phyloP scores from a whole-genome alignment of 345 rosid species.

The Syzygium oleosum region DNA sequence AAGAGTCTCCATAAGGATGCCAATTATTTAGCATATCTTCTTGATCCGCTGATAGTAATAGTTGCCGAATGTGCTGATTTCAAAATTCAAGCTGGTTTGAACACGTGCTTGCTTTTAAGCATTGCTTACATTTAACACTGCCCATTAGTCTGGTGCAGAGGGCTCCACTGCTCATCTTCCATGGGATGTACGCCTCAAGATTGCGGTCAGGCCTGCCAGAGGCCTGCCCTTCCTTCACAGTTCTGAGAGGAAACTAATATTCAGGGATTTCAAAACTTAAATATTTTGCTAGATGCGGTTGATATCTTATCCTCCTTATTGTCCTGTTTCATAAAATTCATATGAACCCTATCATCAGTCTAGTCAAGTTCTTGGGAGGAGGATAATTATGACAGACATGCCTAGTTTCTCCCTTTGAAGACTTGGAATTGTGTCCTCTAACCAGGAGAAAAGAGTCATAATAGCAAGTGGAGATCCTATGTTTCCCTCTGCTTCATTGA shows the following conservation, averaged over 20 bases:
- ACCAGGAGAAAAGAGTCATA: no score
- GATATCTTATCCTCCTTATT: no score
- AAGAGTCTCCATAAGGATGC: not conserved
- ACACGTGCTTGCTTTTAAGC: not conserved
- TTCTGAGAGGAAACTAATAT: not conserved
- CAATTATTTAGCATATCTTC: not conserved
- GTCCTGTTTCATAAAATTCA: not conserved
- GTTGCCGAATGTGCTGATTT: not conserved
- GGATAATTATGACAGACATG: not conserved
- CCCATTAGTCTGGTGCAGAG: not conserved
- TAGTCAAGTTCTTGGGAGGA: not conserved
- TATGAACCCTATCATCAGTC: no score
- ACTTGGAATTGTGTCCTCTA: no score
- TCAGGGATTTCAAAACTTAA: not conserved
- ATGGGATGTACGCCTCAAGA: not conserved
- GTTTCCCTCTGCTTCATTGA: no score
- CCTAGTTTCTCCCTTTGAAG: no score
- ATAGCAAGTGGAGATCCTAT: no score
- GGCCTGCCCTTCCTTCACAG: not conserved
- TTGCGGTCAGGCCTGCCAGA: no score
- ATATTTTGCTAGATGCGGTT: constrained; percentile 2
- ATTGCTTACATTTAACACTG: not conserved
- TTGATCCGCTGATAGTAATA: not conserved
- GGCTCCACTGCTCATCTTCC: not conserved
- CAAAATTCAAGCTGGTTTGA: not conserved